Percentiles rank a stretch among this genome's conserved stretches.
These are phyloP conservation scores for Cardamine occulta DNA, from an alignment of 345 rosid genomes.

Conservation along the genomic window DNA sequence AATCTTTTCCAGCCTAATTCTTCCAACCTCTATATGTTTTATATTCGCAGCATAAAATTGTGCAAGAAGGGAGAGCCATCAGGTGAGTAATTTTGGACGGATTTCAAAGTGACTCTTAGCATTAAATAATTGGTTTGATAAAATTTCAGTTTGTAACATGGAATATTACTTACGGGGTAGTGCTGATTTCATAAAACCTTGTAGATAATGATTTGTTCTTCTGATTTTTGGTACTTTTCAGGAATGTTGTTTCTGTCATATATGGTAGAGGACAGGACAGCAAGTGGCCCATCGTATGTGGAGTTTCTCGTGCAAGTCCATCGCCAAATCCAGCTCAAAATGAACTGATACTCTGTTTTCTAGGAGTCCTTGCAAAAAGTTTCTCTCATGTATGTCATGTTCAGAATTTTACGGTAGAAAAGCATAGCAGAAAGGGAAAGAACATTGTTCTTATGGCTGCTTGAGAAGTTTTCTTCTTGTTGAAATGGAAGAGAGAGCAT, in stretches of 20 bases:
- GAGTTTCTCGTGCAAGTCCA: constrained; percentile 89
- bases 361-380: constrained; percentile 19
- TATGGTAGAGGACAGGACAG: constrained; percentile 85
- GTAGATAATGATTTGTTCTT: neutral
- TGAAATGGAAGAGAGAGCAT: constrained; percentile 30
- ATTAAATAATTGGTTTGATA: neutral
- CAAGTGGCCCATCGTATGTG: constrained; percentile 74
- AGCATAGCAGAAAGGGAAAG: constrained; percentile 16
- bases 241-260: constrained; percentile 76
- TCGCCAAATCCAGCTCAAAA: constrained; percentile 88
- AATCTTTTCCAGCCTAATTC: neutral
- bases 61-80: constrained; percentile 94
- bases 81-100: constrained; percentile 57
- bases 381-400: constrained; percentile 15
- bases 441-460: constrained; percentile 19
- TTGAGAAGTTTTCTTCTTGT: constrained; percentile 15
- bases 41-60: constrained; percentile 63
- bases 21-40: constrained; percentile 21
- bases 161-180: constrained; percentile 1
- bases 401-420: constrained; percentile 15
- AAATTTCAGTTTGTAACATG: constrained; percentile 6
- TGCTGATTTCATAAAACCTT: constrained; percentile 22
- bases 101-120: constrained; percentile 3
- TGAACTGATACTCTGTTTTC: constrained; percentile 50
- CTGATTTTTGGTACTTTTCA: constrained; percentile 34